Conservation (phyloP, 2,329 filamentous ascomycete genomes). For the Aspergillus spinulosporus region DNA sequence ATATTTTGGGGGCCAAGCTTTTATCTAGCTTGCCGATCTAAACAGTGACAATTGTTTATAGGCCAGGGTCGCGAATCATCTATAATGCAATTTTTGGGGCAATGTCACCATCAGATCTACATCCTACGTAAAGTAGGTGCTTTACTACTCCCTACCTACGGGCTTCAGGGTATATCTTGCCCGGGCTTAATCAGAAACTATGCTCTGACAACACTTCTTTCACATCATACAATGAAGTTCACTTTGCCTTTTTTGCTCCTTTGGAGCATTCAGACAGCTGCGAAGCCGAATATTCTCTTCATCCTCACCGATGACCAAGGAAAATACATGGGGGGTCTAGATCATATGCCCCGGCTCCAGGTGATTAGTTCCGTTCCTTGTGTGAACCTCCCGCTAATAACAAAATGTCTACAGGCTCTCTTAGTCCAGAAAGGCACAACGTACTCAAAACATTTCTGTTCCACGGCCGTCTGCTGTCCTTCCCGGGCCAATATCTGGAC, state of each 20-base stretch:
- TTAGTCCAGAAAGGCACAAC: constrained; percentile 57
- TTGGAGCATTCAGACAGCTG: background rate
- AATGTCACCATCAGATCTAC: background rate
- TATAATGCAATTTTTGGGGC: background rate
- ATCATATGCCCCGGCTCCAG: constrained; percentile 58
- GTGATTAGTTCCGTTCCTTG: background rate
- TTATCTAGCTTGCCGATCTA: background rate
- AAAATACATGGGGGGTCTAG: constrained; percentile 57
- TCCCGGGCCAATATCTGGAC: constrained; percentile 64
- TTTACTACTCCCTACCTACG: too few species aligned
- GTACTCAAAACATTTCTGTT: constrained; percentile 61
- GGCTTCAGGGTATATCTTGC: too few species aligned
- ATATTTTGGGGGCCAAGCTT: background rate
- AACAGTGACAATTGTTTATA: background rate
- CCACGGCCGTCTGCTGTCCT: constrained; percentile 65
- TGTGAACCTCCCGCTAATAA: background rate
- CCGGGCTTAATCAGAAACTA: too few species aligned
- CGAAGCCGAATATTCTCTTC: constrained; percentile 59
- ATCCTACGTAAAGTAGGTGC: too few species aligned
- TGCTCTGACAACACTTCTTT: too few species aligned
- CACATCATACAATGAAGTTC: background rate
- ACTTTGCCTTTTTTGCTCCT: background rate
- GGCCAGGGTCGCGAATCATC: background rate
- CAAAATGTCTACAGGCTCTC: constrained; percentile 42
- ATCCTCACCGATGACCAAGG: constrained; percentile 69